phyloP scores from a whole-genome alignment of 306 rosid genomes.

The Dicorynia guianensis region DNA sequence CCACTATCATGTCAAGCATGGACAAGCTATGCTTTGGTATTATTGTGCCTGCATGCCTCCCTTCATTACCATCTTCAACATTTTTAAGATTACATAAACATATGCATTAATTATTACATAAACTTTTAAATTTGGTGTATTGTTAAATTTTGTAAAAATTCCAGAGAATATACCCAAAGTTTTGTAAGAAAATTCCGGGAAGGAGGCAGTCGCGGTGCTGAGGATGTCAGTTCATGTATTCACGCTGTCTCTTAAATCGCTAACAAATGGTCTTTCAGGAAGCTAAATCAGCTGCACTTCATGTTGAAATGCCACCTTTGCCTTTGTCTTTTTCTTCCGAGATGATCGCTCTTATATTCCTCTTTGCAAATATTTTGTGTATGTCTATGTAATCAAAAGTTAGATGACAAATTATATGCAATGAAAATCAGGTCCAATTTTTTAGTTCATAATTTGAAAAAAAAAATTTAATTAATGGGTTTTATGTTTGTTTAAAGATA shows the following conservation, averaged over 20 bases:
- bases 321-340: conserved; percentile 45
- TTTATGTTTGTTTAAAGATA: no score
- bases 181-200: not conserved
- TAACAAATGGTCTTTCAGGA: conserved; percentile 57
- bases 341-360: conserved; percentile 31
- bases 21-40: conserved; percentile 22
- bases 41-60: conserved; percentile 32
- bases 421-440: not conserved
- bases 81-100: not conserved
- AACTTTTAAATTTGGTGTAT: no score
- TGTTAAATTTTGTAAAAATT: not conserved
- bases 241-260: conserved; percentile 47
- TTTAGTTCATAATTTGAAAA: no score
- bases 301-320: conserved; percentile 46
- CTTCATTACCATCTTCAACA: not conserved
- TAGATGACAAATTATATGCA: conserved; percentile 25
- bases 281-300: conserved; percentile 48
- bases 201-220: conserved; percentile 41
- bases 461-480: no score
- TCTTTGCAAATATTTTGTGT: not conserved
- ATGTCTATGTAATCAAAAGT: not conserved
- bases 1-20: conserved; percentile 34
- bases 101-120: no score
- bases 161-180: not conserved
- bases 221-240: conserved; percentile 33